Percentiles rank a stretch among this genome's conserved stretches.
Conservation (phyloP, 2,329 filamentous ascomycete species). For the Pestalotiopsis sp. region DNA sequence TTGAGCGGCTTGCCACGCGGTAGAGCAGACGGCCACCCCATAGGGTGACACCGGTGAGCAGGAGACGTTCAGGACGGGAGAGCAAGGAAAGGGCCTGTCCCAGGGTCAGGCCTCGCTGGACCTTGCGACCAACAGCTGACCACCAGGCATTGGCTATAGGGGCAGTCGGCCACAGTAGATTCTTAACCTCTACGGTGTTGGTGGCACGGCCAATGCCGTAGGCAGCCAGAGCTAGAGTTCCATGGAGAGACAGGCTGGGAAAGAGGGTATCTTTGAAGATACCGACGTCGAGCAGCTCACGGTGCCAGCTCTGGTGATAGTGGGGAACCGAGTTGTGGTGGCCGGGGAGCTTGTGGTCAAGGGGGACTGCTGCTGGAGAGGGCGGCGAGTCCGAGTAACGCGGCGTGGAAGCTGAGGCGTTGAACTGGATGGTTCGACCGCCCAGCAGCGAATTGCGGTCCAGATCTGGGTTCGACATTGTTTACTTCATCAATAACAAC, state of each 20-base stretch:
- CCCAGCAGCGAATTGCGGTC: constrained; percentile 10
- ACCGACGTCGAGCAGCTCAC: constrained; percentile 18
- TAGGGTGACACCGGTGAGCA: constrained; percentile 57
- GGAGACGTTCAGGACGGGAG: constrained; percentile 56
- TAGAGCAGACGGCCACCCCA: constrained; percentile 62
- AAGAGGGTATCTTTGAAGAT: constrained; percentile 19
- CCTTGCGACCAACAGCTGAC: constrained; percentile 57
- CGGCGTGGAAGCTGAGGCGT: constrained; percentile 8
- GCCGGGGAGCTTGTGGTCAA: not conserved
- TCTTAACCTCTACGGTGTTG: constrained; percentile 60
- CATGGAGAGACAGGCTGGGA: constrained; percentile 16
- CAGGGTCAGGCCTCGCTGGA: constrained; percentile 46
- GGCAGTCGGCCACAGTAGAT: constrained; percentile 59
- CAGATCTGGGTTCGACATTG: constrained; percentile 14
- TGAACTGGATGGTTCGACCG: constrained; percentile 13
- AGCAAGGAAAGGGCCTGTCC: constrained; percentile 48
- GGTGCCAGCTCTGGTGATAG: constrained; percentile 13
- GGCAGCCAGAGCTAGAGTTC: constrained; percentile 33
- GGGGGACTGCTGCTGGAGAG: not conserved
- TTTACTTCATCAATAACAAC: not conserved
- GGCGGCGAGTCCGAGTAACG: not conserved
- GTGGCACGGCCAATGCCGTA: constrained; percentile 55
- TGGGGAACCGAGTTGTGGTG: constrained; percentile 10
- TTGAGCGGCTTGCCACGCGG: constrained; percentile 51
- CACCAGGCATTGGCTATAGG: constrained; percentile 64